These are phyloP conservation scores for Boletus rubropictus DNA, from an alignment of 768 basidiomycete species.

Conservation along the genomic window DNA sequence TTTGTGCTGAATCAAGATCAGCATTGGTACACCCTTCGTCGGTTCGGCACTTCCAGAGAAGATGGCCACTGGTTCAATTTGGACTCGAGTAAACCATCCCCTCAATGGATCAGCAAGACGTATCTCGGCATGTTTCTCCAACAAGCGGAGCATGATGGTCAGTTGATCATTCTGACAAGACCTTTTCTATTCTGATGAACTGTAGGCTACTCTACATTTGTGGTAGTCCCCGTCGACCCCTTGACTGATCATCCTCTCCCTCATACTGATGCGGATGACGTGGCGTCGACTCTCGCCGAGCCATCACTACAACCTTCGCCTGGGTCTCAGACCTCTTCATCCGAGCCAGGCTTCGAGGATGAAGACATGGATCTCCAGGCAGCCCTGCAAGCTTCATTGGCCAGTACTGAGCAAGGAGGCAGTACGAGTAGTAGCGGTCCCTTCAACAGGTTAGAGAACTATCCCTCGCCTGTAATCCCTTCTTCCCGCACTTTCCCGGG, in stretches of 20 bases:
- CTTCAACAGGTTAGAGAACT: constrained; percentile 11
- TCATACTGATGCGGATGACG: constrained; percentile 64
- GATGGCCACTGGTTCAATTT: constrained; percentile 85
- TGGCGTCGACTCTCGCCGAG: constrained; percentile 60
- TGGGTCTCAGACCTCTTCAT: constrained; percentile 5
- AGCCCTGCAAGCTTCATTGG: constrained; percentile 77
- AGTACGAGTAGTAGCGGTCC: constrained; percentile 2
- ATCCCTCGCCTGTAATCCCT: constrained; percentile 22
- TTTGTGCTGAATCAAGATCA: constrained; percentile 83
- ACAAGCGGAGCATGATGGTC: constrained; percentile 82
- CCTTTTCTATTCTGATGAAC: constrained; percentile 6
- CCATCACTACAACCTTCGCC: constrained; percentile 24
- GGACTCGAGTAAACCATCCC: constrained; percentile 63
- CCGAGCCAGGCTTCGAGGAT: constrained; percentile 51
- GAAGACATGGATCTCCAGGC: constrained; percentile 87
- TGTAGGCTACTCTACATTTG: constrained; percentile 78
- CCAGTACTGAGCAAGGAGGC: constrained; percentile 17
- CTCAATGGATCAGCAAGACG: constrained; percentile 79
- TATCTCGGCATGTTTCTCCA: constrained; percentile 84
- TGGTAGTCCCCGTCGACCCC: constrained; percentile 59
- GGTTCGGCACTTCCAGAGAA: constrained; percentile 55
- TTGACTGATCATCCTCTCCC: constrained; percentile 47
- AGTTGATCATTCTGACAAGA: constrained; percentile 9
- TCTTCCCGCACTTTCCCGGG: constrained; percentile 26
- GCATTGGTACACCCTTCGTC: constrained; percentile 86